phyloP scores from a whole-genome alignment of 2,329 filamentous ascomycete species.

The Hypoxylon sp. region DNA sequence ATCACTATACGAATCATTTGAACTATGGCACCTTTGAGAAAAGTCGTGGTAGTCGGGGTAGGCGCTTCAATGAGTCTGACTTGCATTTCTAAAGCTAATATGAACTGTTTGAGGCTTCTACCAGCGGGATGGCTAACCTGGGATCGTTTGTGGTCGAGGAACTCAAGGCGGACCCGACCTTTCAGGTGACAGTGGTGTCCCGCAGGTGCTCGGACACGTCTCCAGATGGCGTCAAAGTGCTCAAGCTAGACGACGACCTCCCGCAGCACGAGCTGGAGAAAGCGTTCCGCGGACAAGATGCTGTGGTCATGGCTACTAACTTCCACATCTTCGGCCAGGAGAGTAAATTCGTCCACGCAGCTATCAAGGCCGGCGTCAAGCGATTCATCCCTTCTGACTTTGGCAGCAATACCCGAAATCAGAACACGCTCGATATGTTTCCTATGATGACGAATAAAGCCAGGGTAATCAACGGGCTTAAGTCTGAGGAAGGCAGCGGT shows the following conservation, averaged over 20 bases:
- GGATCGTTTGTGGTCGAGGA: slow-evolving; percentile 1
- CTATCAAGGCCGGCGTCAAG: slow-evolving; percentile 10
- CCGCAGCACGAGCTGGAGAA: not conserved
- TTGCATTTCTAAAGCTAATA: not conserved
- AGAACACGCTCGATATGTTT: slow-evolving; percentile 5
- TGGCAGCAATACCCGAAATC: slow-evolving; percentile 4
- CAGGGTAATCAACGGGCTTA: not conserved
- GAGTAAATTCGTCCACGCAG: slow-evolving; percentile 5
- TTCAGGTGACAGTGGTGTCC: slow-evolving; percentile 10
- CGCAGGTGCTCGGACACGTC: not conserved
- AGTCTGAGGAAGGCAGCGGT: not conserved
- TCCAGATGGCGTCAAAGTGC: slow-evolving; percentile 4
- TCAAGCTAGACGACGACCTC: slow-evolving; percentile 5
- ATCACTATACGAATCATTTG: not conserved
- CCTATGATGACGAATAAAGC: slow-evolving; percentile 6
- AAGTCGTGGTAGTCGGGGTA: slow-evolving; percentile 3
- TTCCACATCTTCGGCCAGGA: slow-evolving; percentile 11
- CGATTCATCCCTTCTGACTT: slow-evolving; percentile 7
- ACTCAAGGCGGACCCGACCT: slow-evolving; percentile 6
- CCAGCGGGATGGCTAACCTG: slow-evolving; percentile 2
- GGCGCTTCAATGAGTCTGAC: not conserved
- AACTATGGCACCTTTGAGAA: slow-evolving; percentile 1
- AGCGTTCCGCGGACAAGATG: slow-evolving; percentile 4
- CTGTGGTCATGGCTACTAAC: slow-evolving; percentile 14
- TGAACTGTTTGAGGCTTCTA: not conserved